Base-by-base conservation (phyloP, 2,329 filamentous ascomycete genomes). In the Botrytis aclada region DNA sequence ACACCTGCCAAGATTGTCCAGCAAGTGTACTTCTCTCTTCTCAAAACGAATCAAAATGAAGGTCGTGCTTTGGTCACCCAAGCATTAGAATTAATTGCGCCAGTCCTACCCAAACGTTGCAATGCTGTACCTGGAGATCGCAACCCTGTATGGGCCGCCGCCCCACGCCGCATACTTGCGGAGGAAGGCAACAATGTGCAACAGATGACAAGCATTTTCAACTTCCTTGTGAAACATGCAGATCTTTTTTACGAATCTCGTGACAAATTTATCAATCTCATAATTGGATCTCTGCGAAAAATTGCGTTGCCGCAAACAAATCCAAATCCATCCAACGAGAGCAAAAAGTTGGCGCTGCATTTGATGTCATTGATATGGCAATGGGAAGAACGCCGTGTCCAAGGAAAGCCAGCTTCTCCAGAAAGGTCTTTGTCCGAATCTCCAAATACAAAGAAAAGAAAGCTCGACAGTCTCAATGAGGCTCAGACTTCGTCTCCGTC, bases 151-250 rank as follows among this genome's bases (percentile, higher is more conserved):
- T 99, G 95, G 96, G 93, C 95, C 12, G 90, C 94, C 76, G 93
- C 95, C 76, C 95, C 96, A 43, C 90, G 95, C 60, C 93, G 95
- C 71, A 97, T 99, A 41, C 84, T 99, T 34, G 91, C 94, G 5
- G 97, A 99, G 81, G 96, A 99, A 82, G 95, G 93, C 39, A 93
- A 96, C 75, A 99, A 99, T 78, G 87, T 95, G 64, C 95, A 97
- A 82, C 96, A 98, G 83, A 92, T 98, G 84, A 97, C 94, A 70
- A 96, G 93, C 84, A 98, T 99, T 78, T 98, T 98, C 85, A 93
- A 98, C 79, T 99, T 99, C 83, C 86, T 99, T 47, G 95, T 98
- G 51, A 90, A 93, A 72, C 95, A 99, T 80, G 92, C 95, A 0
- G 92, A 96, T 79, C 85, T 99, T 7, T 99, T 99, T 84, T 99